Percentiles rank a stretch among this genome's conserved stretches.
phyloP scores from a whole-genome alignment of 306 rosid species.

The Sechiopsis laciniata region DNA sequence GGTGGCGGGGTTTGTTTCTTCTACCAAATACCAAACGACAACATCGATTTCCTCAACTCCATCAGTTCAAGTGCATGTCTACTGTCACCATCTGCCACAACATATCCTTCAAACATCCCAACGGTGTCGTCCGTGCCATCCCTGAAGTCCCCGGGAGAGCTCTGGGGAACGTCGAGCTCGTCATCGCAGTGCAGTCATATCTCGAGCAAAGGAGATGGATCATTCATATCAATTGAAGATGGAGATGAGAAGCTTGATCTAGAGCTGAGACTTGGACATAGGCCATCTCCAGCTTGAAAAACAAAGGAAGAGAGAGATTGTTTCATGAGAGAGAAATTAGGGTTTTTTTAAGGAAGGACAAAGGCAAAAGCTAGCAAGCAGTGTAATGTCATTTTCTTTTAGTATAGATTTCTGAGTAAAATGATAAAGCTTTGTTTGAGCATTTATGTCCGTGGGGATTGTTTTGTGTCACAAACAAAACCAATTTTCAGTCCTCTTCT shows the following conservation, averaged over 20 bases:
- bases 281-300: conserved; percentile 31
- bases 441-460: conserved; percentile 73
- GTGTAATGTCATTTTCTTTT: conserved; percentile 84
- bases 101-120: conserved; percentile 33
- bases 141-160: conserved; percentile 22
- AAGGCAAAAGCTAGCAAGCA: conserved; percentile 37
- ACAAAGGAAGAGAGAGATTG: not conserved
- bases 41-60: not conserved
- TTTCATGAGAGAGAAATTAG: conserved; percentile 28
- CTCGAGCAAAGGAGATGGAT: conserved; percentile 22
- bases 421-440: conserved; percentile 33
- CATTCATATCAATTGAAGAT: conserved; percentile 3
- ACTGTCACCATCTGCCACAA: conserved; percentile 44
- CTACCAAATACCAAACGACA: conserved; percentile 14
- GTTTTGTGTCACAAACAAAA: conserved; percentile 21
- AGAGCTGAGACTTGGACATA: conserved; percentile 77
- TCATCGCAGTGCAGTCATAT: not conserved
- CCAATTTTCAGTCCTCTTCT: not conserved
- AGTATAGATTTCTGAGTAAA: conserved; percentile 34
- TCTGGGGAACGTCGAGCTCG: not conserved
- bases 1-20: conserved; percentile 51
- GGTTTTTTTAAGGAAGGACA: conserved; percentile 31
- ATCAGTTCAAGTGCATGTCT: conserved; percentile 17
- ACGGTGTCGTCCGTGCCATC: conserved; percentile 25
- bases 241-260: conserved; percentile 63